Evolutionary conservation across 1,284 basidiomycete genomes (phyloP).

Genomic region (Neolentinus lepideus): DNA sequence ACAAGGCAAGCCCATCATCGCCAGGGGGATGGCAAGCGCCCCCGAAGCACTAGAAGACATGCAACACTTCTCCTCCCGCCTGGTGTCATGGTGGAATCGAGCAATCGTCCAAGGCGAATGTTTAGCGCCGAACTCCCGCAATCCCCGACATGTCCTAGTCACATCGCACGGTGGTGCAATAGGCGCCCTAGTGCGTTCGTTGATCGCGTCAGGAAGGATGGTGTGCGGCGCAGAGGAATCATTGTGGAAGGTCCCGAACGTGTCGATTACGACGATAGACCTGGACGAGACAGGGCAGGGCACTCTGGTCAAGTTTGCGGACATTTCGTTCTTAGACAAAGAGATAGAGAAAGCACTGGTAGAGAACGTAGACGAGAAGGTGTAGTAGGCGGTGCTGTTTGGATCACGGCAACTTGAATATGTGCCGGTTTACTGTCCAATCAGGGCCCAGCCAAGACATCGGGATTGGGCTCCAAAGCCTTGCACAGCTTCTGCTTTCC

Average conservation of each 20-base stretch:
- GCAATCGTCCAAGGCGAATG: conserved; percentile 33
- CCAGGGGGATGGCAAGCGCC: conserved; percentile 10
- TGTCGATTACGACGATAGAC: conserved; percentile 41
- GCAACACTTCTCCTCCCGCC: conserved; percentile 37
- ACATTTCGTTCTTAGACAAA: background rate
- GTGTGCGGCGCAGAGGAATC: conserved; percentile 31
- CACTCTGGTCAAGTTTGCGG: background rate
- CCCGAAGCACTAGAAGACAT: conserved; percentile 28
- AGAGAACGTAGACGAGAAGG: background rate
- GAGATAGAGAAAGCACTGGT: background rate
- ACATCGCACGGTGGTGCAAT: conserved; percentile 66
- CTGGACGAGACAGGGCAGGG: background rate
- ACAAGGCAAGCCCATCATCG: conserved; percentile 37
- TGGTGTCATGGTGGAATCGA: conserved; percentile 52
- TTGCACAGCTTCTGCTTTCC: background rate
- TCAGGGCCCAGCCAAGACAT: background rate
- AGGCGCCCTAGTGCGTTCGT: conserved; percentile 36
- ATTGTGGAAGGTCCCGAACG: conserved; percentile 44
- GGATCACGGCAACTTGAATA: background rate
- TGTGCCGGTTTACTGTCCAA: background rate
- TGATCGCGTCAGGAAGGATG: conserved; percentile 35
- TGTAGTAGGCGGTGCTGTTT: background rate
- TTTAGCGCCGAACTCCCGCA: conserved; percentile 4
- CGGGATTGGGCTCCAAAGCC: background rate
- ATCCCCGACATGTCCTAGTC: conserved; percentile 38